Evolutionary conservation across 2,329 filamentous ascomycete species (phyloP), one percentile per base, ranked within the genome.

Genomic region (Alternaria sp.): DNA sequence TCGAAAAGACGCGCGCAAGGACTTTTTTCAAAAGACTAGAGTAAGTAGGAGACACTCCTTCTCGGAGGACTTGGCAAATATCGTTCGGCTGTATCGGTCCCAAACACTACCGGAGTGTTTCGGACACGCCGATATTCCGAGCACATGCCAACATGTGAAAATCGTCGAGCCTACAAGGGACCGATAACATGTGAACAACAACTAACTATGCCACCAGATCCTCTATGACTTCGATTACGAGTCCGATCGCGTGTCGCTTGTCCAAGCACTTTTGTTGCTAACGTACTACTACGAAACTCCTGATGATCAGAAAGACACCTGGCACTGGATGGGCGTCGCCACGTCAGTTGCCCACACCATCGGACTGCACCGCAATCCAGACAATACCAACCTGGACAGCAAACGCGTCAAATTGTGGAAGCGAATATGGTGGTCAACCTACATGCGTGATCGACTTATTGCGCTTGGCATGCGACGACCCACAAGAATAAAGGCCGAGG

Each of bases 311-410:
- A 97, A 97, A 78, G 94, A 97, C 76, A 97, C 93, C 44, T 97
- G 94, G 91, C 93, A 97, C 75, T 97, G 93, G 94, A 96, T 97
- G 91, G 94, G 94, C 17, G 92, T 97, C 36, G 94, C 93, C 40
- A 91, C 96, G 59, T 97, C 93, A 11, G 82, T 97, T 45, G 93
- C 93, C 51, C 92, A 97, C 77, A 97, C 93, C 11, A 97, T 97
- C 64, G 93, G 94, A 5, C 84, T 97, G 17, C 93, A 98, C 77
- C 90, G 93, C 62, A 91, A 97, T 70, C 92, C 93, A 2, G 85
- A 85, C 29, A 90, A 88, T 56, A 92, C 91, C 8, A 88, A 86
- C 67, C 92, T 97, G 85, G 85, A 90, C 37, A 78, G 81, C 3
- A 84, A 86, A 52, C 90, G 91, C 71, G 90, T 93, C 73, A 91